Base-by-base conservation (phyloP, 495 filamentous ascomycete genomes). In the Xanthoparmelia taractica region DNA sequence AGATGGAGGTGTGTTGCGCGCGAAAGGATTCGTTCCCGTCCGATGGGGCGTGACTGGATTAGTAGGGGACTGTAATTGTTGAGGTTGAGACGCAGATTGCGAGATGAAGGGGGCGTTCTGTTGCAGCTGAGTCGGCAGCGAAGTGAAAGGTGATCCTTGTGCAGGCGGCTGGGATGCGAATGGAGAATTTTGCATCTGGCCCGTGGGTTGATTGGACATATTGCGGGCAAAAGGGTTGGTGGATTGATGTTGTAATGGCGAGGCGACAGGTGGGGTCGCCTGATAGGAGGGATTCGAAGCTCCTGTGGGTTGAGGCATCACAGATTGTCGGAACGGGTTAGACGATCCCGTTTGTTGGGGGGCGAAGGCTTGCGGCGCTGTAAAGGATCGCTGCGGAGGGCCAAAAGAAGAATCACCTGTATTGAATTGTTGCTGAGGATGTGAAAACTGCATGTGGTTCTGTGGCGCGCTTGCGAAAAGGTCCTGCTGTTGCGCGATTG, bases 321-420 rank as follows among this genome's bases (percentile, higher is more conserved):
- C 90, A 4, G 90, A 94, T 69, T 90, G 87, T 45, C 92, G 82
- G 78, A 96, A 96, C 7, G 92, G 92, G 72, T 96, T 96, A 5
- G 50, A 54, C 5, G 29, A 33, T 54, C 90, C 92, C 17, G 77
- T 82, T 20, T 78, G 77, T 58, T 67, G 67, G 5, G 69, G 63
- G 17, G 31, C 57, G 29, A 58, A 58, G 5, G 61, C 15, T 29
- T 58, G 61, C 31, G 57, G 61, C 41, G 54, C 27, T 18, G 61
- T 48, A 33, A 31, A 76, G 72, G 68, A 76, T 67, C 64, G 43
- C 57, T 77, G 75, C 59, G 74, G 73, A 38, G 15, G 47, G 34
- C 50, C 55, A 37, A 63, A 63, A 40, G 64, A 63, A 13, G 60
- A 25, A 36, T 63, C 60, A 33, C 57, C 64, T 55, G 66, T 61